A percentile compares a stretch with the other conserved stretches of the same genome.
phyloP scores from a whole-genome alignment of 345 rosid genomes.

The Carallia pectinifolia region DNA sequence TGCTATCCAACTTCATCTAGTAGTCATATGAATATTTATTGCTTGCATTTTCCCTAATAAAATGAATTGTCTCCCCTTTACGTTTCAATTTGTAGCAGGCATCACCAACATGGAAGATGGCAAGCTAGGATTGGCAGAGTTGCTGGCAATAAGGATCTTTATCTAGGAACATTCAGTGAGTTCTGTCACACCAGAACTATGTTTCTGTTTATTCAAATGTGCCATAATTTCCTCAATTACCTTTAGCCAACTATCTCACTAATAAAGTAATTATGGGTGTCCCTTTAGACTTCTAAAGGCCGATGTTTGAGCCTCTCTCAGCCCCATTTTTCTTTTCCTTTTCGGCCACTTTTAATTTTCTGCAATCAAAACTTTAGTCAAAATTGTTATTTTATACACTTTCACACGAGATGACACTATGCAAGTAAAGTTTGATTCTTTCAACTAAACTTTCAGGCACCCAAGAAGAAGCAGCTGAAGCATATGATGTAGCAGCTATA shows the following conservation, averaged over 20 bases:
- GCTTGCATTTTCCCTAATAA: background rate
- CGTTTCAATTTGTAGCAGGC: constrained; percentile 34
- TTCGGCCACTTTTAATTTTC: background rate
- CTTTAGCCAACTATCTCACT: too few species aligned
- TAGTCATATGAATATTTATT: background rate
- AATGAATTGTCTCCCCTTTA: background rate
- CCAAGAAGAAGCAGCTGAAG: constrained; percentile 99
- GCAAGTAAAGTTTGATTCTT: background rate
- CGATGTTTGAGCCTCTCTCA: too few species aligned
- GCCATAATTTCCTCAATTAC: background rate
- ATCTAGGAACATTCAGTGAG: constrained; percentile 92
- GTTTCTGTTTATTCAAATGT: background rate
- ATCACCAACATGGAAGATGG: constrained; percentile 99
- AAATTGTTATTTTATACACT: too few species aligned
- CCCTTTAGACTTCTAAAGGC: too few species aligned
- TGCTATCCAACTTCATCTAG: background rate
- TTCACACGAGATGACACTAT: too few species aligned
- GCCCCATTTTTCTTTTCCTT: too few species aligned
- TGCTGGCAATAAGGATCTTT: constrained; percentile 95
- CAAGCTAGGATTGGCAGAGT: constrained; percentile 99
- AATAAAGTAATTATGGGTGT: too few species aligned
- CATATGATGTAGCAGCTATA: constrained; percentile 88
- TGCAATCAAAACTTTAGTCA: too few species aligned
- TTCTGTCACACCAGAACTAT: background rate
- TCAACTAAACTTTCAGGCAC: constrained; percentile 52